These are phyloP conservation scores for Pseudogymnoascus sp. DNA, from an alignment of 2,329 filamentous ascomycete genomes.

Conservation along the genomic window DNA sequence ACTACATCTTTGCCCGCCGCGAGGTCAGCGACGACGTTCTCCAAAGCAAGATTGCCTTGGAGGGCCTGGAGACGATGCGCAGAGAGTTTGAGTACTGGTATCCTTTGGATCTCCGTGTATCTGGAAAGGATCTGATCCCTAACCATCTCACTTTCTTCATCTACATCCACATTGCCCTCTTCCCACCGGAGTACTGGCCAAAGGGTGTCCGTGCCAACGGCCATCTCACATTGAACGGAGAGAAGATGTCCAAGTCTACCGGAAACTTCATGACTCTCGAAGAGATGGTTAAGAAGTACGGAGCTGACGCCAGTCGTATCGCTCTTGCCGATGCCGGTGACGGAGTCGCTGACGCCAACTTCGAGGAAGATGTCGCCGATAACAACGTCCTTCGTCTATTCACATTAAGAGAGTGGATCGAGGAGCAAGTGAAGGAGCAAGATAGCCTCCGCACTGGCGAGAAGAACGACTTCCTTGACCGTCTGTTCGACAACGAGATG, in stretches of 20 bases:
- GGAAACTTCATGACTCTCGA: constrained; percentile 93
- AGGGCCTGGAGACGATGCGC: constrained; percentile 69
- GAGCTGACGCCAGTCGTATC: constrained; percentile 84
- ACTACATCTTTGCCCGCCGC: constrained; percentile 80
- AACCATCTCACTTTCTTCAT: constrained; percentile 96
- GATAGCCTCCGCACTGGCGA: constrained; percentile 65
- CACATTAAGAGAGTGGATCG: constrained; percentile 80
- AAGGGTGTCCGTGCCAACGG: constrained; percentile 80
- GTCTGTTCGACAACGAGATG: constrained; percentile 88
- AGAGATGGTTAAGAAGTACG: constrained; percentile 83
- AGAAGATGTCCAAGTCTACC: constrained; percentile 98
- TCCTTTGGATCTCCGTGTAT: constrained; percentile 78
- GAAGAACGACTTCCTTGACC: constrained; percentile 72
- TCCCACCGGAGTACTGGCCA: constrained; percentile 84
- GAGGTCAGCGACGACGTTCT: constrained; percentile 60
- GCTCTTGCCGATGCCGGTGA: constrained; percentile 92
- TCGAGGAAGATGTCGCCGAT: constrained; percentile 91
- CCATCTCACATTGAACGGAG: constrained; percentile 86
- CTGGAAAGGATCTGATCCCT: constrained; percentile 85
- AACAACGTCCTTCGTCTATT: constrained; percentile 81
- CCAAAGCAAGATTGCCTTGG: constrained; percentile 61
- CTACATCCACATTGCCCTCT: constrained; percentile 87
- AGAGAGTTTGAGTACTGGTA: constrained; percentile 97
- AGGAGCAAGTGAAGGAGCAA: constrained; percentile 69
- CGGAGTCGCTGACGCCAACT: constrained; percentile 91